phyloP scores from a whole-genome alignment of 331 rosid genomes.

The Malus hybrid region DNA sequence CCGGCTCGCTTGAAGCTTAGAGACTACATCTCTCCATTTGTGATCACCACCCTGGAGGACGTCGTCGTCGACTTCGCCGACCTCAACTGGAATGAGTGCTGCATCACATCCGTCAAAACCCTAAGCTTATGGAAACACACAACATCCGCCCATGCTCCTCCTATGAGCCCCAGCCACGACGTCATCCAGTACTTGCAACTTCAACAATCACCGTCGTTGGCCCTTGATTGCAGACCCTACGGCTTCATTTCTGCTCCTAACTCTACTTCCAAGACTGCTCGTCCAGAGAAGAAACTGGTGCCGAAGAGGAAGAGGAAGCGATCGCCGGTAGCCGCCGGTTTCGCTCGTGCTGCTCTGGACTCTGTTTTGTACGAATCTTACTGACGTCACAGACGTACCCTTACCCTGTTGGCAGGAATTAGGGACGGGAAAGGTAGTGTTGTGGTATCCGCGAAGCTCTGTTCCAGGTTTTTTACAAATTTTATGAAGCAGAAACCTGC shows the following conservation, averaged over 20 bases:
- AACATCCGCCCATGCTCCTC: neutral
- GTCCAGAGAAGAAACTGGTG: conserved; percentile 10
- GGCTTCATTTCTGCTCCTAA: neutral
- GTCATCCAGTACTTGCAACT: neutral
- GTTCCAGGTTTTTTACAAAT: too few species aligned
- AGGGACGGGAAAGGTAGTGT: neutral
- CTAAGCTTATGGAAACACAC: conserved; percentile 20
- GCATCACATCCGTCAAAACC: conserved; percentile 53
- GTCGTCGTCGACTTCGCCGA: conserved; percentile 40
- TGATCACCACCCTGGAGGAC: conserved; percentile 32
- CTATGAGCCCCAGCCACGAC: neutral
- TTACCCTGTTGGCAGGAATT: neutral
- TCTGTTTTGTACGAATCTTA: conserved; percentile 37
- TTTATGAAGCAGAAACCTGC: too few species aligned
- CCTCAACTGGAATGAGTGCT: conserved; percentile 78
- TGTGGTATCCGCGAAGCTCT: neutral
- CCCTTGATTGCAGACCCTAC: neutral
- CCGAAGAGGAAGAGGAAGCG: conserved; percentile 29
- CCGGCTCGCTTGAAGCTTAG: conserved; percentile 57
- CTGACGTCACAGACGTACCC: conserved; percentile 18
- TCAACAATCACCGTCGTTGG: neutral
- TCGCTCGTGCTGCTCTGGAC: conserved; percentile 16
- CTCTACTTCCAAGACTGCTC: neutral
- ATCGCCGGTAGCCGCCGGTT: neutral
- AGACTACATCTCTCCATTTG: conserved; percentile 36